These are phyloP conservation scores for Xylariaceae sp. DNA, from an alignment of 2,329 filamentous ascomycete species.

Conservation along the genomic window DNA sequence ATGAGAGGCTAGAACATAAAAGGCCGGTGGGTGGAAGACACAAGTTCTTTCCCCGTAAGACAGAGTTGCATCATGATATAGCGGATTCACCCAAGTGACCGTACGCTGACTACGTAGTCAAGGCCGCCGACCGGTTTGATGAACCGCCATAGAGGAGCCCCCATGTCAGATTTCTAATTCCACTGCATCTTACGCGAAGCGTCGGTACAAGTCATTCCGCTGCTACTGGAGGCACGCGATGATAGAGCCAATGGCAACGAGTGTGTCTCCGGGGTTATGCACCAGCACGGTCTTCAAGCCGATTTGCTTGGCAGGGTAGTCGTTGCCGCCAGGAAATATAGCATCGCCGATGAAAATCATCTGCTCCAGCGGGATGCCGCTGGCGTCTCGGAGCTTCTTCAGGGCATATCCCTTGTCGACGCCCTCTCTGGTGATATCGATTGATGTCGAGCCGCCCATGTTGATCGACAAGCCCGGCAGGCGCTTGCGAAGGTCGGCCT, in stretches of 20 bases:
- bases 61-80: too few relatives aligned
- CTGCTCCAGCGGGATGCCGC: constrained; percentile 33
- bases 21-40: too few relatives aligned
- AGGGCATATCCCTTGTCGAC: constrained; percentile 36
- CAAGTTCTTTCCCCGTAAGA: too few relatives aligned
- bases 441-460: constrained; percentile 38
- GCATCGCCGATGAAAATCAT: constrained; percentile 41
- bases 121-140: too few relatives aligned
- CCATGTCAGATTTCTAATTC: too few relatives aligned
- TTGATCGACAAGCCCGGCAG: constrained; percentile 37
- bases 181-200: background rate
- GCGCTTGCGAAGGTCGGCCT: constrained; percentile 32
- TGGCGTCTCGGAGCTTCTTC: constrained; percentile 24
- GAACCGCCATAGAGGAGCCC: too few relatives aligned
- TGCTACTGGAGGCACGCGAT: constrained; percentile 15
- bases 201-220: background rate
- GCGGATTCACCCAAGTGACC: too few relatives aligned
- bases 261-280: constrained; percentile 19
- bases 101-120: too few relatives aligned
- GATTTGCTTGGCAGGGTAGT: constrained; percentile 34
- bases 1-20: too few relatives aligned
- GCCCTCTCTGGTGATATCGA: constrained; percentile 37
- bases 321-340: constrained; percentile 38
- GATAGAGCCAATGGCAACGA: constrained; percentile 20
- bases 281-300: constrained; percentile 22